phyloP scores from a whole-genome alignment of 179 eudicot genomes.

The Carnegiea gigantea region DNA sequence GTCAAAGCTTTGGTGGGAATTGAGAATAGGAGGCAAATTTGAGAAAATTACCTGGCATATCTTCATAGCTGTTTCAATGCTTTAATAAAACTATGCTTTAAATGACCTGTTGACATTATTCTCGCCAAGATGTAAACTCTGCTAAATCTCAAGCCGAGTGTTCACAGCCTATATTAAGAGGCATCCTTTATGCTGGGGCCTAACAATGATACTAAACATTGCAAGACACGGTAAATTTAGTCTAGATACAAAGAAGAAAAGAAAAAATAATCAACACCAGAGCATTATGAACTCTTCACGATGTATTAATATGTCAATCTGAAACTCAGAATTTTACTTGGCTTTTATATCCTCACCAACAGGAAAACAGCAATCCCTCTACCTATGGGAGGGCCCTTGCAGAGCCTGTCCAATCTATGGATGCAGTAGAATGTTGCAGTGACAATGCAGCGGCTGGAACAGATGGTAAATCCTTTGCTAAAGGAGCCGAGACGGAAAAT shows the following conservation, averaged over 20 bases:
- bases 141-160: background rate
- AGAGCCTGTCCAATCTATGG: conserved; percentile 21
- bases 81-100: background rate
- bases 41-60: no score
- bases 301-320: background rate
- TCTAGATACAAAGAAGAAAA: background rate
- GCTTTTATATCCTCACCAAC: background rate
- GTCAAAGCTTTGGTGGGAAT: conserved; percentile 4
- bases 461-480: conserved; percentile 13
- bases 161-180: background rate
- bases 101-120: background rate
- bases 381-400: conserved; percentile 14
- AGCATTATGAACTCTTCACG: background rate
- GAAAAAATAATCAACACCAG: background rate
- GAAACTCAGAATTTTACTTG: conserved; percentile 1
- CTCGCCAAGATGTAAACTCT: background rate
- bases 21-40: background rate
- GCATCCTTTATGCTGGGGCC: background rate
- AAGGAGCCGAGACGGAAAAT: conserved; percentile 25
- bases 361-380: conserved; percentile 31
- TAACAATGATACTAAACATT: no score
- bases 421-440: conserved; percentile 22
- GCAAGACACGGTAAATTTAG: background rate
- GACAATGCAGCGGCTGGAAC: conserved; percentile 12
- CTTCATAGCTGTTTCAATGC: background rate